Conservation (phyloP, 495 filamentous ascomycete genomes). For the Penicillium canariense region DNA sequence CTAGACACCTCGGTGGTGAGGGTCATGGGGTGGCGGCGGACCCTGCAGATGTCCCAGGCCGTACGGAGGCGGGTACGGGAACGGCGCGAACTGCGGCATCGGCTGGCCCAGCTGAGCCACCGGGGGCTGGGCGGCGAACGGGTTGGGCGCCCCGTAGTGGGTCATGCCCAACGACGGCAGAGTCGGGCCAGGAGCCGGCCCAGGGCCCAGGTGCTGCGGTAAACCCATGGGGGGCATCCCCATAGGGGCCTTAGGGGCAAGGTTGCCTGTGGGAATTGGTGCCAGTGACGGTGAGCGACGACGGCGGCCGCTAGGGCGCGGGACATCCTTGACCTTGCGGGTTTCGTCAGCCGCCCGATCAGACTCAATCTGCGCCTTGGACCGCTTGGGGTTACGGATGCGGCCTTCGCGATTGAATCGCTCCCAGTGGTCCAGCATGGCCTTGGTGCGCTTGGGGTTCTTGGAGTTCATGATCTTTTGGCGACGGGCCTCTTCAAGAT, state of each 20-base stretch:
- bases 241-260: constrained; percentile 26
- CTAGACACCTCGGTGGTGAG: constrained; percentile 8
- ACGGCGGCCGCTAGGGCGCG: constrained; percentile 15
- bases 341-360: constrained; percentile 31
- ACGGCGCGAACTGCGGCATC: constrained; percentile 28
- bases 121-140: constrained; percentile 16
- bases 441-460: constrained; percentile 48
- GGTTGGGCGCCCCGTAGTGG: constrained; percentile 18
- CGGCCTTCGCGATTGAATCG: constrained; percentile 45
- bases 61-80: constrained; percentile 22
- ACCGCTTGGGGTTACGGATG: constrained; percentile 47
- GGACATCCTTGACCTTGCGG: constrained; percentile 22
- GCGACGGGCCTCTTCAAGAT: constrained; percentile 34
- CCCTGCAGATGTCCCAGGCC: constrained; percentile 12
- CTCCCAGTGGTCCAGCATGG: constrained; percentile 51
- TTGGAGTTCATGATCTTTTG: constrained; percentile 47
- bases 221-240: constrained; percentile 19
- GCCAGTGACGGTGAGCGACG: constrained; percentile 25
- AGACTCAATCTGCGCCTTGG: constrained; percentile 47
- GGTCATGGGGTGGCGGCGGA: constrained; percentile 5
- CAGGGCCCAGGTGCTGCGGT: constrained; percentile 14
- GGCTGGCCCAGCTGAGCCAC: constrained; percentile 20
- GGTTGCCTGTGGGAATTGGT: constrained; percentile 22
- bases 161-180: constrained; percentile 20
- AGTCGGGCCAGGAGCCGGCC: constrained; percentile 12